Percentiles rank a stretch among this genome's conserved stretches.
These are phyloP conservation scores for Silene latifolia DNA, from an alignment of 148 eudicot genomes.

Conservation along the genomic window DNA sequence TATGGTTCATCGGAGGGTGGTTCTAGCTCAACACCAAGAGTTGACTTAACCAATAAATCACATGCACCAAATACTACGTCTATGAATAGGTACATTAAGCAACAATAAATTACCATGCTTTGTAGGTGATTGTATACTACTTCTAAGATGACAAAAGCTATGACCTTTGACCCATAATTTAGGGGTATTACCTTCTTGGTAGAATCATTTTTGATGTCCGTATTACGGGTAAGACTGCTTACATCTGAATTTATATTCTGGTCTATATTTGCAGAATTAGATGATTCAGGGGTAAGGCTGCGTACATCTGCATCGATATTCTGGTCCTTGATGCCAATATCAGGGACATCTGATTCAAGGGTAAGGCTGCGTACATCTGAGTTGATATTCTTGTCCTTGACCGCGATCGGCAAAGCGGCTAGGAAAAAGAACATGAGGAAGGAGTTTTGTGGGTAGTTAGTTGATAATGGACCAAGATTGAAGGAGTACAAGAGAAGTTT, in stretches of 20 bases:
- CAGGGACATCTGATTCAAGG: no score
- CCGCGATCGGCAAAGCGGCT: constrained; percentile 49
- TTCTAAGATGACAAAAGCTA: constrained; percentile 1
- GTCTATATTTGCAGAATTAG: background rate
- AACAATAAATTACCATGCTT: constrained; percentile 11
- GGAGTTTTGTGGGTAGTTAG: constrained; percentile 2
- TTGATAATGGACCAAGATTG: constrained; percentile 31
- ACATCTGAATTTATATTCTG: background rate
- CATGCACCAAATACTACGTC: constrained; percentile 24
- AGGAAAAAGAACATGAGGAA: constrained; percentile 33
- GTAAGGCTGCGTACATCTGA: background rate
- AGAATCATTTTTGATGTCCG: background rate
- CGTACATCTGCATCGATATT: background rate
- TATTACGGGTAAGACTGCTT: background rate
- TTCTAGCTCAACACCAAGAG: constrained; percentile 42
- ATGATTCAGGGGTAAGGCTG: background rate
- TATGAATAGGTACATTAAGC: constrained; percentile 22
- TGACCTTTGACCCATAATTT: constrained; percentile 12
- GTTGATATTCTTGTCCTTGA: constrained; percentile 5
- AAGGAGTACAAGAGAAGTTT: constrained; percentile 27
- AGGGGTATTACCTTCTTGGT: constrained; percentile 8
- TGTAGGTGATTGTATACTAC: background rate
- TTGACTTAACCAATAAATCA: constrained; percentile 14
- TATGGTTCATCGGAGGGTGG: constrained; percentile 53
- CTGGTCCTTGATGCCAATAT: constrained; percentile 26